Evolutionary conservation across 2,329 filamentous ascomycete species (phyloP), one percentile per base, ranked within the genome.

Genomic region (Epichloe baconii): DNA sequence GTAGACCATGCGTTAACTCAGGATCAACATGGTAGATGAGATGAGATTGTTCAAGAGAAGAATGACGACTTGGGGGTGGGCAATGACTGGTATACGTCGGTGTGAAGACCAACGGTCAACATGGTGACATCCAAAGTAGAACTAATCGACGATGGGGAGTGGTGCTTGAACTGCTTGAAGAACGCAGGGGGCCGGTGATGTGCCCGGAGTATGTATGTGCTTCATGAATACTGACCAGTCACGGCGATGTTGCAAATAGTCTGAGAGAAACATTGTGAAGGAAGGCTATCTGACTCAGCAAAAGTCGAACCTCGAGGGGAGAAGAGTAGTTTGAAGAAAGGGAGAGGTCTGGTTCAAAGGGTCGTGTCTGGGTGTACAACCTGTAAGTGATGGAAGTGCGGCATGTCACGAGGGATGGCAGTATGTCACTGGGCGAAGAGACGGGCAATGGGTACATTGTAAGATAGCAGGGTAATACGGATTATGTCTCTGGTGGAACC

Each of bases 221-320:
- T 44, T 35, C 21, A 7, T 7, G 21, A 26, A 38, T 23, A 56
- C 59, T 49, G 46, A 88, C 86, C 85, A 86, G 65, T 84, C 82
- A 54, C 76, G 76, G 58, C 76, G 77, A 66, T 89, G 85, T 61
- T 85, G 78, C 58, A 88, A 74, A 62, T 88, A 88, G 53, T 74
- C 70, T 41, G 74, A 64, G 54, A 73, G 69, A 35, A 70, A 65
- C 68, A 71, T 73, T 46, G 46, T 49, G 48, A 19, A 26, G 26
- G 11, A n/a, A 34, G n/a, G 42, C 14, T 46, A 35, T 40, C 43
- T 23, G 51, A 19, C 23, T 43, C 31, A 44, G 40, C 34, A 52
- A 11, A 36, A 3, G 11, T 44, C 26, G 19, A n/a, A 17, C 8
- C 11, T n/a, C 23, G 17, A 12, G 21, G 12, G 19, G 36, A 23